A percentile compares a stretch with the other conserved stretches of the same genome.
phyloP scores from a whole-genome alignment of 176 grass and related monocot genomes.

The Bonia amplexicaulis region DNA sequence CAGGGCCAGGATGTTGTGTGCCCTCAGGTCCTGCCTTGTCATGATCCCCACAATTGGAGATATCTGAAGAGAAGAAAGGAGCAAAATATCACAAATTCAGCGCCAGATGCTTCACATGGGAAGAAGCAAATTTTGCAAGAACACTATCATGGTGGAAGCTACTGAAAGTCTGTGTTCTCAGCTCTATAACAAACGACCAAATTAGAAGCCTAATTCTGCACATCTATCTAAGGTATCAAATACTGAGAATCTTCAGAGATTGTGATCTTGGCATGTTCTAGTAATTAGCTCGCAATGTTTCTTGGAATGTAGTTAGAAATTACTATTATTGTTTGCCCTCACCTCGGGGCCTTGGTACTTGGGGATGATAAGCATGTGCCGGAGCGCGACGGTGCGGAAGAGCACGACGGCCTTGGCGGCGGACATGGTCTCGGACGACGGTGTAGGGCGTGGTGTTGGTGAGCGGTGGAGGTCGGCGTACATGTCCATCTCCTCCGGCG shows the following conservation, averaged over 20 bases:
- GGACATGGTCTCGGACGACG: conserved; percentile 97
- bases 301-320: neutral
- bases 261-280: neutral
- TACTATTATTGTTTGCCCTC: neutral
- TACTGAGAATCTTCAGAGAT: neutral
- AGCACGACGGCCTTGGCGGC: conserved; percentile 90
- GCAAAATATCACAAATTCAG: neutral
- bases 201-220: neutral
- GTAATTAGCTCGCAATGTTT: neutral
- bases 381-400: conserved; percentile 67
- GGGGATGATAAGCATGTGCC: conserved; percentile 88
- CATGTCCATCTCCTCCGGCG: conserved; percentile 72
- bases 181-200: neutral
- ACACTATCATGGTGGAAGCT: neutral
- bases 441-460: conserved; percentile 95
- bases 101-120: neutral
- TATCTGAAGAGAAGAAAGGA: conserved; percentile 38
- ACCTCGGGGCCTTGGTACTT: conserved; percentile 86
- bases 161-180: neutral
- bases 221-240: neutral
- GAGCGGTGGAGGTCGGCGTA: conserved; percentile 75
- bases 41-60: conserved; percentile 78
- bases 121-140: neutral
- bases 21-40: conserved; percentile 84
- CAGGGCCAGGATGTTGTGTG: conserved; percentile 76